Conservation (phyloP, 768 basidiomycete species). For the Podaxis sp. region DNA sequence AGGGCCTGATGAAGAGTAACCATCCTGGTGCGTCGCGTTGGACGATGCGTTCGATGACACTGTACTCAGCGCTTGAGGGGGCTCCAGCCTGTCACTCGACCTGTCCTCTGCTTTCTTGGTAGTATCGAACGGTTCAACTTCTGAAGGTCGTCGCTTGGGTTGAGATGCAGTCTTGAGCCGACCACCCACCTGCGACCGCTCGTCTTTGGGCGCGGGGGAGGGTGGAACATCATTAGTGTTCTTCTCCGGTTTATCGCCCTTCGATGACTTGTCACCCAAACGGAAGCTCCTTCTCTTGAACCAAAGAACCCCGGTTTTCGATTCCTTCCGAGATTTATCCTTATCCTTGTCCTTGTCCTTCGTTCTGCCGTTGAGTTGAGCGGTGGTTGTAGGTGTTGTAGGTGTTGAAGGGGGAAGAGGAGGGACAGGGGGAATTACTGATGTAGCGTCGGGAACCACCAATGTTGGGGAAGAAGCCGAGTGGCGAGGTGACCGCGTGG, state of each 20-base stretch:
- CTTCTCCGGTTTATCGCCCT: conserved; percentile 11
- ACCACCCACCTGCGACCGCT: conserved; percentile 16
- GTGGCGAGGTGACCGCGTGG: conserved; percentile 29
- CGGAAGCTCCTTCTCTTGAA: conserved; percentile 54
- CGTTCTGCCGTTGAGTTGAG: conserved; percentile 30
- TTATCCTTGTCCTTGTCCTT: conserved; percentile 37
- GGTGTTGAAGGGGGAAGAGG: conserved; percentile 25
- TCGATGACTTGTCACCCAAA: conserved; percentile 28
- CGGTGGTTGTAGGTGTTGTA: conserved; percentile 14
- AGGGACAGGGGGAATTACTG: conserved; percentile 14
- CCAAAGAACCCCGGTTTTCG: conserved; percentile 37
- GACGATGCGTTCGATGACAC: conserved; percentile 14
- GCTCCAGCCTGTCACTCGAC: conserved; percentile 14
- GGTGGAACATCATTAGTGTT: conserved; percentile 18
- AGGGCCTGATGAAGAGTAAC: conserved; percentile 4
- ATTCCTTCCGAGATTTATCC: conserved; percentile 40
- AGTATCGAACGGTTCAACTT: conserved; percentile 15
- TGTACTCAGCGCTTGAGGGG: conserved; percentile 15
- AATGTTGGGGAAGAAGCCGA: conserved; percentile 28
- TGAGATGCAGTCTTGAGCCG: conserved; percentile 24
- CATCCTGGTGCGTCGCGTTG: conserved; percentile 1
- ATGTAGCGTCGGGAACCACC: conserved; percentile 17
- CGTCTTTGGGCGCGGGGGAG: conserved; percentile 20
- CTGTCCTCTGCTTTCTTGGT: conserved; percentile 17
- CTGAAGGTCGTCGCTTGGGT: conserved; percentile 20